Base-by-base conservation (phyloP, 2,329 filamentous ascomycete species). In the Paecilomyces variotii region DNA sequence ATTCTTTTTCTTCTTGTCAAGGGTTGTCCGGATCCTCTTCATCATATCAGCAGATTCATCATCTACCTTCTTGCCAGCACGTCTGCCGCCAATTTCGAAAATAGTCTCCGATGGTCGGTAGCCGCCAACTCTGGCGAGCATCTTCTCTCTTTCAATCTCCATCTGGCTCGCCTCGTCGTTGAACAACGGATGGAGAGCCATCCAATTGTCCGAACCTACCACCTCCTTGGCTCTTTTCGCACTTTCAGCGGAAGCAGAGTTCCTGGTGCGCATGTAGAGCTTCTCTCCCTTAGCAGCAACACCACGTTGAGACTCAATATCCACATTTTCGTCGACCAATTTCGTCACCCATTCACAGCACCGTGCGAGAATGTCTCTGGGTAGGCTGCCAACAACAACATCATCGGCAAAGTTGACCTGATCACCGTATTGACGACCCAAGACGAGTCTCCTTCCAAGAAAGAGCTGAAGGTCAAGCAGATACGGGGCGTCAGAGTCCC, bases 381-480 rank as follows among this genome's bases (percentile, higher is more conserved):
- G 81, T 25, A 97, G 74, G 7, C 86, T 80, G 3, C 94, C 94
- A 4, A 96, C 84, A 0, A 95, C 86, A 4, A 99, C 85, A 66
- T 97, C 90, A 61, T 91, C 83, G 1, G 91, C 83, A 70, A 88
- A 96, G 63, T 90, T 90, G 26, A 84, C 80, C 1, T 81, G 76
- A 1, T 81, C 81, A 2, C 78, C 79, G 14, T 72, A 77, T 19
- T 85, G 82, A 63, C 87, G 85, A 0, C 92, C 93, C 32, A 96
- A 73, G 1, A 96, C 79, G 19, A 99, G 77, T 68, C 84, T 88
- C 69, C 89, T 88, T n/a, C 91, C 90, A 0, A 99, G 82, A 76
- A 99, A 99, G 0, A 99, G 82, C 72, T 99, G 95, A 57, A 99
- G 79, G 73, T 99, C 94, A 4, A 99, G 79, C 3, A 99, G 80